These are phyloP conservation scores for Leptographium flavum DNA, from an alignment of 2,329 filamentous ascomycete genomes.

Conservation along the genomic window DNA sequence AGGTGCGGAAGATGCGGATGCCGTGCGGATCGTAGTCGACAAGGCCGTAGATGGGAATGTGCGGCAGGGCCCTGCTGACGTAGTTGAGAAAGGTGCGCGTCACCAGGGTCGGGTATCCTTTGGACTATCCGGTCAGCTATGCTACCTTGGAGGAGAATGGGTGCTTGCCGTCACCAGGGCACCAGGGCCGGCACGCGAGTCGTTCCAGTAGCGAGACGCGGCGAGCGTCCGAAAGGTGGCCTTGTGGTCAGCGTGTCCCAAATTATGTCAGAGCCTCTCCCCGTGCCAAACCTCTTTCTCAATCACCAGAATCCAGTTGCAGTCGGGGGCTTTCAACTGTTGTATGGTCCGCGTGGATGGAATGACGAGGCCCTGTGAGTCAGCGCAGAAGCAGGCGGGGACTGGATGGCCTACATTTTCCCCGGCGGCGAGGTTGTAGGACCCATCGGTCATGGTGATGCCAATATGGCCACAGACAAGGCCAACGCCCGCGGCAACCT, in stretches of 20 bases:
- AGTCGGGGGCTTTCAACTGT: constrained; percentile 29
- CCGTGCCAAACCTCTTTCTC: constrained; percentile 84
- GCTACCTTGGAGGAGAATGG: too few species aligned
- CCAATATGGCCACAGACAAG: constrained; percentile 46
- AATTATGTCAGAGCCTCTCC: too few species aligned
- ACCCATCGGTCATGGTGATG: constrained; percentile 19
- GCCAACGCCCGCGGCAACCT: constrained; percentile 64
- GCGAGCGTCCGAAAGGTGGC: constrained; percentile 61
- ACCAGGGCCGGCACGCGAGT: constrained; percentile 35
- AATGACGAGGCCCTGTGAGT: constrained; percentile 42
- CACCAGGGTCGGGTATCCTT: constrained; percentile 67
- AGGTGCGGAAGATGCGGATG: constrained; percentile 57
- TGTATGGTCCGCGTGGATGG: constrained; percentile 37
- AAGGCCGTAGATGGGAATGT: constrained; percentile 45
- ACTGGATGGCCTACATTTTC: constrained; percentile 2
- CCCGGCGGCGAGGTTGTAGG: constrained; percentile 4
- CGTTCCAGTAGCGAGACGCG: constrained; percentile 38
- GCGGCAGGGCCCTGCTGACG: constrained; percentile 31
- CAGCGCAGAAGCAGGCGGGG: too few species aligned
- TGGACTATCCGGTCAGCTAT: constrained; percentile 38
- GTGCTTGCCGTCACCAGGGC: constrained; percentile 53
- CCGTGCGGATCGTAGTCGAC: constrained; percentile 70
- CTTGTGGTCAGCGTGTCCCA: too few species aligned
- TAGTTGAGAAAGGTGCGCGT: constrained; percentile 50
- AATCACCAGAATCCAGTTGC: constrained; percentile 56